Evolutionary conservation across 306 rosid genomes (phyloP).

Genomic region (Dicorynia guianensis): DNA sequence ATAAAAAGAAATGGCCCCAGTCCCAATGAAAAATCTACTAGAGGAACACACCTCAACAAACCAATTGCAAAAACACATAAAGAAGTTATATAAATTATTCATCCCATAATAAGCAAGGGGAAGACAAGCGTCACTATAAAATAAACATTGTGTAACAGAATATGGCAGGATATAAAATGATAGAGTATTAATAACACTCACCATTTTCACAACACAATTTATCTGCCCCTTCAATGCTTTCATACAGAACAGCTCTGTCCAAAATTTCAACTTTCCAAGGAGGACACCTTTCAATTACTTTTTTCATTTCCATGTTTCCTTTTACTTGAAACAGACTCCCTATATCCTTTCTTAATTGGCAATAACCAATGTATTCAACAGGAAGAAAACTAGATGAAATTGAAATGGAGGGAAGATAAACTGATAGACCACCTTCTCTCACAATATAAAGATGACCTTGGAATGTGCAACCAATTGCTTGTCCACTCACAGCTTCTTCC

Average conservation of each 20-base stretch:
- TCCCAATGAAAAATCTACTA: constrained; percentile 3
- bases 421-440: constrained; percentile 78
- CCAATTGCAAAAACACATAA: constrained; percentile 24
- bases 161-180: constrained; percentile 18
- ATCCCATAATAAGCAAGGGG: constrained; percentile 31
- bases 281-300: constrained; percentile 52
- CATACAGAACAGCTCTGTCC: constrained; percentile 87
- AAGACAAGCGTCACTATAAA: constrained; percentile 9
- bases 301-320: constrained; percentile 56
- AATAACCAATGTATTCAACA: constrained; percentile 63
- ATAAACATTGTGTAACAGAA: not conserved
- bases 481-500: constrained; percentile 68
- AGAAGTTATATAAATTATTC: constrained; percentile 19
- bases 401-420: constrained; percentile 80
- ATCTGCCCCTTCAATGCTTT: constrained; percentile 82
- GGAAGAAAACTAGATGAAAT: constrained; percentile 69
- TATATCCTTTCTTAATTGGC: constrained; percentile 52
- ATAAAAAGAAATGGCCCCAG: constrained; percentile 1
- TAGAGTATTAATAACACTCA: constrained; percentile 50
- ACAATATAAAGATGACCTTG: constrained; percentile 85
- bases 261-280: constrained; percentile 84
- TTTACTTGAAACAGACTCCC: constrained; percentile 53
- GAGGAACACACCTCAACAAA: constrained; percentile 23
- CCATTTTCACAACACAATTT: constrained; percentile 85
- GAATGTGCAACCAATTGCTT: constrained; percentile 85